A percentile compares a stretch with the other conserved stretches of the same genome.
Conservation (phyloP, 495 filamentous ascomycete species). For the Aspergillus ellipticus region DNA sequence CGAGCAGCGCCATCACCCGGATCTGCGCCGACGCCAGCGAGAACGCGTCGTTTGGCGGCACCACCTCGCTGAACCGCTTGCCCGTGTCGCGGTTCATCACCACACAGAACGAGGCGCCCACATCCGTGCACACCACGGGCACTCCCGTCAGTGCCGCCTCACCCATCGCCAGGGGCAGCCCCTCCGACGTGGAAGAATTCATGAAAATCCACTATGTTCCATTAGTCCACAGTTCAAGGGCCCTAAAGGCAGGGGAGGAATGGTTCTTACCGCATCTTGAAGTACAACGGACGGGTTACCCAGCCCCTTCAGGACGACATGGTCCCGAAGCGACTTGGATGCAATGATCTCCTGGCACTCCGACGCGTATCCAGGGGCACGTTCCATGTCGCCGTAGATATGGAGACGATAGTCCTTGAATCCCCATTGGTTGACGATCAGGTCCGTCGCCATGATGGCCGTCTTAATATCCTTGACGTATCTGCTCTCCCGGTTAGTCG, state of each 20-base stretch:
- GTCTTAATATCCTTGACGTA: slow-evolving; percentile 60
- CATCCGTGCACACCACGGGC: slow-evolving; percentile 60
- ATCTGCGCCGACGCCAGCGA: slow-evolving; percentile 57
- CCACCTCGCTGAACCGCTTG: slow-evolving; percentile 55
- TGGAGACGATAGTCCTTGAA: slow-evolving; percentile 58
- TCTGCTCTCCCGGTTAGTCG: background rate
- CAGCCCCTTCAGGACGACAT: slow-evolving; percentile 53
- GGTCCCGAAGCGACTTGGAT: slow-evolving; percentile 49
- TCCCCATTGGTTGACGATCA: slow-evolving; percentile 61
- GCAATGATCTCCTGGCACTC: slow-evolving; percentile 59
- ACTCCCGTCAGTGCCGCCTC: slow-evolving; percentile 60
- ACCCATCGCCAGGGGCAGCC: slow-evolving; percentile 59
- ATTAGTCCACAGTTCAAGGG: background rate
- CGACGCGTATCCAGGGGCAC: slow-evolving; percentile 53
- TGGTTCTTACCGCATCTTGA: slow-evolving; percentile 10
- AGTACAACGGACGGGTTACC: slow-evolving; percentile 37
- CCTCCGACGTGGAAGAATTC: slow-evolving; percentile 63
- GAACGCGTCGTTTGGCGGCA: slow-evolving; percentile 57
- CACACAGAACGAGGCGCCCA: slow-evolving; percentile 59
- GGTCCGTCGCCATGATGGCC: slow-evolving; percentile 58
- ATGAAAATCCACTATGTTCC: slow-evolving; percentile 53
- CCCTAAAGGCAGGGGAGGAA: background rate
- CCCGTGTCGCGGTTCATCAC: slow-evolving; percentile 54
- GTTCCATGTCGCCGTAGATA: slow-evolving; percentile 59
- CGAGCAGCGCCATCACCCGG: slow-evolving; percentile 53